These are phyloP conservation scores for Carex scoparia DNA, from an alignment of 176 grass and related monocot genomes.

Conservation along the genomic window DNA sequence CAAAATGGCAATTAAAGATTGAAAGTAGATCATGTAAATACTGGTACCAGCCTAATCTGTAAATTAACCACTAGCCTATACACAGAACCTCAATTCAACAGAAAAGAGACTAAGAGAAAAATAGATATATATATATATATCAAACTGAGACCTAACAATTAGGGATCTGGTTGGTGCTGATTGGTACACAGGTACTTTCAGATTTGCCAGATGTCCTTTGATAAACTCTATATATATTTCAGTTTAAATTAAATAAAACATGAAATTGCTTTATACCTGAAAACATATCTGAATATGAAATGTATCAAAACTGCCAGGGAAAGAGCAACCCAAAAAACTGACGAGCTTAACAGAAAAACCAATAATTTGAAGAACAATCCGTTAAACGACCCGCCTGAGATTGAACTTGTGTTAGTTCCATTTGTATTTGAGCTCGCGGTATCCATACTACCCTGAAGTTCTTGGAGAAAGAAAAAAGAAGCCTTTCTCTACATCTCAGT, in stretches of 20 bases:
- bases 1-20: neutral
- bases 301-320: constrained; percentile 30
- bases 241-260: neutral
- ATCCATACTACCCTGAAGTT: neutral
- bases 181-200: neutral
- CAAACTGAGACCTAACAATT: neutral
- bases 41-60: neutral
- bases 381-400: neutral
- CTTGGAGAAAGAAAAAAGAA: too few species aligned
- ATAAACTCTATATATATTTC: neutral
- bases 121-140: neutral
- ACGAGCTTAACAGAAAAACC: constrained; percentile 13
- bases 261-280: constrained; percentile 20
- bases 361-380: constrained; percentile 23
- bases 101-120: neutral
- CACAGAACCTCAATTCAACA: neutral
- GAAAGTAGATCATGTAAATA: neutral
- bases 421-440: neutral
- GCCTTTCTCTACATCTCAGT: neutral
- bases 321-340: constrained; percentile 22
- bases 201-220: neutral
- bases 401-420: neutral
- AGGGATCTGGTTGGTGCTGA: neutral
- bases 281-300: constrained; percentile 27
- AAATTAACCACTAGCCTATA: neutral